phyloP scores from a whole-genome alignment of 768 basidiomycete genomes.

The Roridomyces roridus region DNA sequence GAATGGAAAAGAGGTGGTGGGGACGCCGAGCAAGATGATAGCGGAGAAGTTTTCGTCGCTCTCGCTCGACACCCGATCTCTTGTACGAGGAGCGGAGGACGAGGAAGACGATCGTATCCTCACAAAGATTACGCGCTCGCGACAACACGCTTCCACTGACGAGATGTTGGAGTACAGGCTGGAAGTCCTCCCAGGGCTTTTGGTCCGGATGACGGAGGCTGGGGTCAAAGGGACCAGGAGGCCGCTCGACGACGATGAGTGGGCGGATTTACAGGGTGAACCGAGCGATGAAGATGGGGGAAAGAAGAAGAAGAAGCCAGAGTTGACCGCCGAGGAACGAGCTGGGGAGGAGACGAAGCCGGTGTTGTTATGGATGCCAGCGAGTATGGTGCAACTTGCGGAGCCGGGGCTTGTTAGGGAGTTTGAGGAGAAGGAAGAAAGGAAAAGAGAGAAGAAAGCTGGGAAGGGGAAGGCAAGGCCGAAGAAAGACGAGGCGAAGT shows the following conservation, averaged over 20 bases:
- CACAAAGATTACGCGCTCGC: slow-evolving; percentile 66
- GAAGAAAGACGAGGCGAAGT: not conserved
- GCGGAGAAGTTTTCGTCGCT: slow-evolving; percentile 57
- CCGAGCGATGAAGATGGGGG: slow-evolving; percentile 46
- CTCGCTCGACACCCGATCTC: too few species aligned
- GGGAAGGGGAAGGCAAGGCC: slow-evolving; percentile 40
- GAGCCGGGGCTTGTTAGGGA: slow-evolving; percentile 69
- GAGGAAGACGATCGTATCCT: slow-evolving; percentile 53
- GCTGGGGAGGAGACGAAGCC: slow-evolving; percentile 13
- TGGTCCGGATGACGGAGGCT: slow-evolving; percentile 68
- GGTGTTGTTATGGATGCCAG: slow-evolving; percentile 76
- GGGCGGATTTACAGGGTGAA: slow-evolving; percentile 56
- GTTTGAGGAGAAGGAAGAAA: slow-evolving; percentile 57
- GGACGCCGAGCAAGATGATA: too few species aligned
- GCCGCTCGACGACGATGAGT: slow-evolving; percentile 53
- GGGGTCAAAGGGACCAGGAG: slow-evolving; percentile 69
- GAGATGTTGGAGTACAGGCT: slow-evolving; percentile 79
- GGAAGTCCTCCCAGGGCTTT: slow-evolving; percentile 69
- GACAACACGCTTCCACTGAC: slow-evolving; percentile 77
- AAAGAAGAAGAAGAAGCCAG: slow-evolving; percentile 36
- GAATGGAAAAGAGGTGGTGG: too few species aligned
- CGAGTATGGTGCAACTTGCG: slow-evolving; percentile 72
- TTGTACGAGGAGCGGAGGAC: too few species aligned
- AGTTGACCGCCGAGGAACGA: slow-evolving; percentile 50
- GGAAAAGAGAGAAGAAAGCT: slow-evolving; percentile 57